Percentiles rank a stretch among this genome's conserved stretches.
These are phyloP conservation scores for Citrus medica DNA, from an alignment of 345 rosid species.

Conservation along the genomic window DNA sequence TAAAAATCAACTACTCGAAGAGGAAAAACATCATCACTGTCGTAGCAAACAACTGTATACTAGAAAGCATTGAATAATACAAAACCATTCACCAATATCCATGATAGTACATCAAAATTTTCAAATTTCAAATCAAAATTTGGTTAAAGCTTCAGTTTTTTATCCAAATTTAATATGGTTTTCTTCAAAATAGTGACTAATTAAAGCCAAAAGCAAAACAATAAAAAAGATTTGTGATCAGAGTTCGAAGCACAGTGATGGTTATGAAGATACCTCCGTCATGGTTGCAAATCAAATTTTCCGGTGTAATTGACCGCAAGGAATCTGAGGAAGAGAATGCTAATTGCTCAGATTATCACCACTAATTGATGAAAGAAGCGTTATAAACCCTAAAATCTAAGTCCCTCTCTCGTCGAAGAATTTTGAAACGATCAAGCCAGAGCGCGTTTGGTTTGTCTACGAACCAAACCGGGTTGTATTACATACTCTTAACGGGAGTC, in stretches of 20 bases:
- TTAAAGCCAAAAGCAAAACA: too few relatives aligned
- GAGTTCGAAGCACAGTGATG: not conserved
- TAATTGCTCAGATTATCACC: not conserved
- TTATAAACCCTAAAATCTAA: conserved; percentile 24
- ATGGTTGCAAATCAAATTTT: conserved; percentile 31
- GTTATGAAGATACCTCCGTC: conserved; percentile 58
- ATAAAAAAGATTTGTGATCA: too few relatives aligned
- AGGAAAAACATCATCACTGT: not conserved
- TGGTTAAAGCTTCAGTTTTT: not conserved
- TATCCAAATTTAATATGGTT: not conserved
- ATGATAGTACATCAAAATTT: not conserved
- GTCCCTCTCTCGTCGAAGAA: too few relatives aligned
- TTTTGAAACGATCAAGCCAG: too few relatives aligned
- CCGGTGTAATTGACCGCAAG: conserved; percentile 6
- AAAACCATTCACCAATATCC: not conserved
- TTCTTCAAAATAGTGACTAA: not conserved
- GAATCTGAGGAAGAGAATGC: not conserved
- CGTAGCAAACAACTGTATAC: not conserved
- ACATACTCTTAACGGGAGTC: too few relatives aligned
- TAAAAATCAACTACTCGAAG: too few relatives aligned
- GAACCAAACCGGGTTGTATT: too few relatives aligned
- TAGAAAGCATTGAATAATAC: not conserved
- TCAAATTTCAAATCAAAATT: not conserved
- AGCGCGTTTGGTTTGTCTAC: too few relatives aligned
- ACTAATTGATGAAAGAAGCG: not conserved